Conservation (phyloP, 2,329 filamentous ascomycete species). For the Cryphonectria naterciae region DNA sequence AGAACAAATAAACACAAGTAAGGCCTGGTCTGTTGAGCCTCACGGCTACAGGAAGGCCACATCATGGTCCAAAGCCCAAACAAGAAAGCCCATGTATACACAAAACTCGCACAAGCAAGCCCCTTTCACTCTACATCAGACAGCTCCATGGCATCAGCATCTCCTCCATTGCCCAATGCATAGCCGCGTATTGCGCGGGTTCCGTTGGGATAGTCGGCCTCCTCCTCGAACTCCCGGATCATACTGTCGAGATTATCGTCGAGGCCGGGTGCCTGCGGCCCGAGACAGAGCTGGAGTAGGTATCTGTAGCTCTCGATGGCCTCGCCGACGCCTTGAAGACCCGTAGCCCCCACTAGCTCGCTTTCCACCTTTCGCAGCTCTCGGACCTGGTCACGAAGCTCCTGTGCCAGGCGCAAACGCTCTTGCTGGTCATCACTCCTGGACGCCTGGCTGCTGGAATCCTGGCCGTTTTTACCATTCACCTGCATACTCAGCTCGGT, state of each 20-base stretch:
- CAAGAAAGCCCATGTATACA: neutral
- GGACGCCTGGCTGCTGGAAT: slow-evolving; percentile 37
- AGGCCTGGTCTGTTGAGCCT: neutral
- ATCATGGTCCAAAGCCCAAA: too few relatives aligned
- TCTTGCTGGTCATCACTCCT: slow-evolving; percentile 54
- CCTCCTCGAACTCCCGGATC: slow-evolving; percentile 67
- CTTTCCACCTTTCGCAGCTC: slow-evolving; percentile 66
- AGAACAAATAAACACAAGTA: neutral
- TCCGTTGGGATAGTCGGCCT: slow-evolving; percentile 50
- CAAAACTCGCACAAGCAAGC: neutral
- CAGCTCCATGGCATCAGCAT: slow-evolving; percentile 37
- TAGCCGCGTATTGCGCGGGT: slow-evolving; percentile 15
- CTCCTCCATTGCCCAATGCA: slow-evolving; percentile 21
- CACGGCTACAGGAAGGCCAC: neutral
- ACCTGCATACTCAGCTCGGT: slow-evolving; percentile 50
- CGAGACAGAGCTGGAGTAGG: slow-evolving; percentile 70
- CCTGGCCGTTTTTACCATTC: slow-evolving; percentile 45
- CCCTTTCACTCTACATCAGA: slow-evolving; percentile 33
- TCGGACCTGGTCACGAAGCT: slow-evolving; percentile 59
- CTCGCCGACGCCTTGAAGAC: slow-evolving; percentile 71
- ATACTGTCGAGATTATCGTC: slow-evolving; percentile 66
- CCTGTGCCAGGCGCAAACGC: slow-evolving; percentile 60
- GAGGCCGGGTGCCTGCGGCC: slow-evolving; percentile 69
- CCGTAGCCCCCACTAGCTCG: slow-evolving; percentile 71
- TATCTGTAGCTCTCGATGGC: slow-evolving; percentile 75